A percentile compares a stretch with the other conserved stretches of the same genome.
Evolutionary conservation across 2,329 filamentous ascomycete genomes (phyloP).

Genomic region (Fusarium liriodendri): DNA sequence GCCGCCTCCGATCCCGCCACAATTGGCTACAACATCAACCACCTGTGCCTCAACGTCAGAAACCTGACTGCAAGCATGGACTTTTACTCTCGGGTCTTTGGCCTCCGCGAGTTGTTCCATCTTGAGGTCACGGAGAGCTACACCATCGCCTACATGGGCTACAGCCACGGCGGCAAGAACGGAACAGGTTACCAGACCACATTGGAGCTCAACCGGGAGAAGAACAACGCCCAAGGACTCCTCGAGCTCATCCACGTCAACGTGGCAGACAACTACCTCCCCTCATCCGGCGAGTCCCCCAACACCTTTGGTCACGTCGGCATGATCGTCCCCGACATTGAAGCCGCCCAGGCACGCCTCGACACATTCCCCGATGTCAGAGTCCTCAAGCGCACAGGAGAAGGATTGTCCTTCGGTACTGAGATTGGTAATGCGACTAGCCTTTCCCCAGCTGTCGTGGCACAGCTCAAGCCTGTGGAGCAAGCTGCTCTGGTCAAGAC

Average conservation of each 20-base stretch:
- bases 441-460: not conserved
- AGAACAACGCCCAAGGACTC: conserved; percentile 49
- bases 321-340: conserved; percentile 49
- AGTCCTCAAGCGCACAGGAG: conserved; percentile 40
- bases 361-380: conserved; percentile 31
- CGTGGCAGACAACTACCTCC: conserved; percentile 29
- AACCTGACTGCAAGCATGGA: conserved; percentile 46
- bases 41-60: conserved; percentile 47
- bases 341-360: conserved; percentile 43
- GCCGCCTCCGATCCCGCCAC: conserved; percentile 45
- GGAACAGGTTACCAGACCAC: conserved; percentile 52
- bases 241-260: conserved; percentile 47
- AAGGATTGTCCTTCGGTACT: not conserved
- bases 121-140: conserved; percentile 42
- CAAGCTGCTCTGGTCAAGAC: not conserved
- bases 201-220: conserved; percentile 46
- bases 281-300: conserved; percentile 33
- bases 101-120: conserved; percentile 51
- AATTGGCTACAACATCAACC: conserved; percentile 50
- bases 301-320: conserved; percentile 51
- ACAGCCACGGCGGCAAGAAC: conserved; percentile 50
- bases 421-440: not conserved
- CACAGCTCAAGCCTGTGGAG: not conserved
- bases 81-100: conserved; percentile 50
- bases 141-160: conserved; percentile 50